These are phyloP conservation scores for Malus sieversii DNA, from an alignment of 306 rosid species.

Conservation along the genomic window DNA sequence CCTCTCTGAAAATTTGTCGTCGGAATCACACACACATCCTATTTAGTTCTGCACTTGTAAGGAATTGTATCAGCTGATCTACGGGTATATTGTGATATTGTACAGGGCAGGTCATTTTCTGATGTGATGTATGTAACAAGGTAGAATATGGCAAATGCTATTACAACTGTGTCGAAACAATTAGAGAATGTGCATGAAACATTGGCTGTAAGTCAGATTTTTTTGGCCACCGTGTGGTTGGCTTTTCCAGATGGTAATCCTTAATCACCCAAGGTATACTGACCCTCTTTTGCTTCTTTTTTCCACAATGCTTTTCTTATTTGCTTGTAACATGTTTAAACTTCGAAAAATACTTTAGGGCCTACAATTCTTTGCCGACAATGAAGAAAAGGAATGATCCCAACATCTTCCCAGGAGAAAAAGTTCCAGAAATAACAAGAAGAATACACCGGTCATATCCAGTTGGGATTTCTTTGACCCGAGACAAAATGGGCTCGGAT, in stretches of 20 bases:
- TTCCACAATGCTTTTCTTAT: background rate
- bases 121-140: constrained; percentile 83
- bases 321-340: background rate
- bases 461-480: no score
- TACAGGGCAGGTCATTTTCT: constrained; percentile 67
- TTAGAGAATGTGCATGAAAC: constrained; percentile 66
- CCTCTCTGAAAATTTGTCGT: background rate
- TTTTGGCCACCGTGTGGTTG: background rate
- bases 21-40: background rate
- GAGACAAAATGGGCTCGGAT: no score
- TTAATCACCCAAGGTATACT: constrained; percentile 37
- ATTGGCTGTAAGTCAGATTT: constrained; percentile 54
- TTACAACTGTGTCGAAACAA: constrained; percentile 57
- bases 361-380: constrained; percentile 41
- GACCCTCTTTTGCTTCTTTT: background rate
- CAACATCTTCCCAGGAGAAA: constrained; percentile 7
- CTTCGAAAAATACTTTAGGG: constrained; percentile 27
- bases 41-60: constrained; percentile 1
- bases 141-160: constrained; percentile 69
- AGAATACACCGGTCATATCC: no score
- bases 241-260: constrained; percentile 12
- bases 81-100: background rate
- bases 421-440: background rate
- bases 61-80: constrained; percentile 6
- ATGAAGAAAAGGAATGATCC: constrained; percentile 17